phyloP scores from a whole-genome alignment of 768 basidiomycete species.

The Termitomyces sp. region DNA sequence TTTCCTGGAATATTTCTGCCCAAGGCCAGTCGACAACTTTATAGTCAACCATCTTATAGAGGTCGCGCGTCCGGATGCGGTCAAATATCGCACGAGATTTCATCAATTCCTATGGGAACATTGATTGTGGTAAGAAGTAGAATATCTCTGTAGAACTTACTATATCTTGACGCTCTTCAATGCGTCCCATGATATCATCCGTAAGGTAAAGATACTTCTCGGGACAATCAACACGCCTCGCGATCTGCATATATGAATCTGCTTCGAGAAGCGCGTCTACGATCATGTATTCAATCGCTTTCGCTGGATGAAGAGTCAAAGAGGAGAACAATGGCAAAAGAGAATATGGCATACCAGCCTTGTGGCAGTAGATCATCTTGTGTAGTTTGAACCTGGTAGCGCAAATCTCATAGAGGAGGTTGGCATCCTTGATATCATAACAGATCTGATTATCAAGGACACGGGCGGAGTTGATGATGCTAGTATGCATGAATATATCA shows the following conservation, averaged over 20 bases:
- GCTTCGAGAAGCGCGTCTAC: constrained; percentile 68
- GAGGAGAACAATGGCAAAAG: neutral
- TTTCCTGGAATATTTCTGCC: constrained; percentile 26
- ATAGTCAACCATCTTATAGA: constrained; percentile 69
- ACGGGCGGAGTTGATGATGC: constrained; percentile 69
- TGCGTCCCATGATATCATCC: constrained; percentile 57
- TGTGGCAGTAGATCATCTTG: constrained; percentile 80
- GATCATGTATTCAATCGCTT: constrained; percentile 82
- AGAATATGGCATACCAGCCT: constrained; percentile 44
- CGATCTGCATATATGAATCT: constrained; percentile 59
- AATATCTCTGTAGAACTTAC: constrained; percentile 22
- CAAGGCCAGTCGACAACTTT: constrained; percentile 43
- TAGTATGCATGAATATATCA: constrained; percentile 18
- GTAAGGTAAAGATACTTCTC: constrained; percentile 57
- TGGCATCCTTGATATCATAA: constrained; percentile 78
- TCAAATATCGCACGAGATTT: constrained; percentile 55
- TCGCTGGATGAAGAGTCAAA: constrained; percentile 37
- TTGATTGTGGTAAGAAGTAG: neutral
- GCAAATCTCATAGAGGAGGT: constrained; percentile 70
- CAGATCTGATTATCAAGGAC: constrained; percentile 74
- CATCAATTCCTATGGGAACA: constrained; percentile 48
- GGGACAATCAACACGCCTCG: constrained; percentile 50
- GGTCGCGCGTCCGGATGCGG: constrained; percentile 55
- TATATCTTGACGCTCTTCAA: constrained; percentile 48
- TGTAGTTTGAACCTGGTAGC: constrained; percentile 75